These are phyloP conservation scores for Echeveria elegans DNA, from an alignment of 164 flowering plant genomes.

Conservation along the genomic window DNA sequence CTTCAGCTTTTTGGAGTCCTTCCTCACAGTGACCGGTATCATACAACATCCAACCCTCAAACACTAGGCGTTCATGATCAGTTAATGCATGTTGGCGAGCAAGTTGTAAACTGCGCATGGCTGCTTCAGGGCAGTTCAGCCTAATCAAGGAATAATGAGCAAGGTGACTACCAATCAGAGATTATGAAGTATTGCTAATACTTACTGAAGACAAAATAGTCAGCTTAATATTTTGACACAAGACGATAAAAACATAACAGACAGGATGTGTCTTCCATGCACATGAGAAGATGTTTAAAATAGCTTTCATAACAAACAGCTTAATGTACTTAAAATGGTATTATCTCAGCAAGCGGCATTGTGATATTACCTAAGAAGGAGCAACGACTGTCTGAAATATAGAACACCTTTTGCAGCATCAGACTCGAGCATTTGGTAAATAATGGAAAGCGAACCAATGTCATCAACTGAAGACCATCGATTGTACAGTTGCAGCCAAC, in stretches of 20 bases:
- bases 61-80: constrained; percentile 85
- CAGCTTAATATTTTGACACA: neutral
- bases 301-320: neutral
- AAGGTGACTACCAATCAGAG: neutral
- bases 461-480: constrained; percentile 99
- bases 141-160: constrained; percentile 25
- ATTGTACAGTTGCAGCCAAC: constrained; percentile 92
- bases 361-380: constrained; percentile 74
- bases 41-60: constrained; percentile 97
- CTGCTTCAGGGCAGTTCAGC: constrained; percentile 93
- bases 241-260: neutral
- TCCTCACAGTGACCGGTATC: constrained; percentile 94
- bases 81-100: constrained; percentile 88
- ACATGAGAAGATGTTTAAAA: no score
- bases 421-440: constrained; percentile 97
- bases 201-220: neutral
- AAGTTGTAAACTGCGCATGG: constrained; percentile 91
- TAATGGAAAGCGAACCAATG: constrained; percentile 93
- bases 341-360: neutral
- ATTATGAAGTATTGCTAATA: neutral
- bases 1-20: constrained; percentile 89
- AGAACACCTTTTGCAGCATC: constrained; percentile 92
- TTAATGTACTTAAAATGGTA: neutral
- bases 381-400: constrained; percentile 93
- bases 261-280: no score